Percentiles rank a stretch among this genome's conserved stretches.
Evolutionary conservation across 1,284 basidiomycete species (phyloP).

Genomic region (Phylloporus sp.): DNA sequence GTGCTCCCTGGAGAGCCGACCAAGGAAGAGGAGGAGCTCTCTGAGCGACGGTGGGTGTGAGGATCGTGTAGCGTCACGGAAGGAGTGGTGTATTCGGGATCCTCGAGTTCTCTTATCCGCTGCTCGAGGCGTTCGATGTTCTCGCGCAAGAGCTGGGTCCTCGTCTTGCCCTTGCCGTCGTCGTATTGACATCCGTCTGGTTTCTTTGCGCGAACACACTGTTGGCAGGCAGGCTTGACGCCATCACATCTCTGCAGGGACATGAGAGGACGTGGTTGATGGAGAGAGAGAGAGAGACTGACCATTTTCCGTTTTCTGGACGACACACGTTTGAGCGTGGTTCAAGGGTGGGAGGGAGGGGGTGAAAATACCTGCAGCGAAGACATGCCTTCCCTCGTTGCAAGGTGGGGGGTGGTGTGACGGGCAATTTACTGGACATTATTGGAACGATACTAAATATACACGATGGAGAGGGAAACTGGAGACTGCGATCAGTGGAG

Average conservation of each 20-base stretch:
- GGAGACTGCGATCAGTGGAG: constrained; percentile 13
- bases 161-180: constrained; percentile 67
- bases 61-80: constrained; percentile 57
- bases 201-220: constrained; percentile 64
- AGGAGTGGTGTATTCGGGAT: constrained; percentile 58
- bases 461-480: constrained; percentile 30
- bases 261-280: background rate
- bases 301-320: constrained; percentile 81
- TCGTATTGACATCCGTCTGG: constrained; percentile 62
- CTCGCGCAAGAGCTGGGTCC: constrained; percentile 63
- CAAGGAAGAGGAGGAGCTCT: constrained; percentile 65
- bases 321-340: constrained; percentile 17
- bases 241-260: constrained; percentile 59
- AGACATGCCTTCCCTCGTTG: constrained; percentile 43
- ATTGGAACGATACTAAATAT: constrained; percentile 40
- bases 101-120: constrained; percentile 60
- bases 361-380: constrained; percentile 39
- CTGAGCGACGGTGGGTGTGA: constrained; percentile 53
- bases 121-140: constrained; percentile 60
- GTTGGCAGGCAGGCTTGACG: constrained; percentile 60
- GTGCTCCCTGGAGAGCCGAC: constrained; percentile 60
- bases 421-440: constrained; percentile 37
- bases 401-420: constrained; percentile 37
- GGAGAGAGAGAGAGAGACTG: constrained; percentile 17
- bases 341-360: background rate